Percentiles rank a stretch among this genome's conserved stretches.
Conservation (phyloP, 371 early-diverging fungal genomes). For the Apophysomyces elegans region DNA sequence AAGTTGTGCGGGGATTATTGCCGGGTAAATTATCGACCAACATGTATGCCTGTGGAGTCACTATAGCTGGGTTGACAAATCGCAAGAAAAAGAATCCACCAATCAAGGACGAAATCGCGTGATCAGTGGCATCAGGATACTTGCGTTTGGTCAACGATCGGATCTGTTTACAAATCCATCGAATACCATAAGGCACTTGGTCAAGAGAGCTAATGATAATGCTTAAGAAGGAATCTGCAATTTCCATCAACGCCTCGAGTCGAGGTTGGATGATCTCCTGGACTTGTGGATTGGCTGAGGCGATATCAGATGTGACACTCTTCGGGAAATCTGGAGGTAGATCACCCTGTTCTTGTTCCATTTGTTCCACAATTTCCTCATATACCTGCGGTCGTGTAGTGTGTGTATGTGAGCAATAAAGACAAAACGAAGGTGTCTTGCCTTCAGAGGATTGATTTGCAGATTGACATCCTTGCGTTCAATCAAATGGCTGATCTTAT, state of each 20-base stretch:
- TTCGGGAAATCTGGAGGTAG: slow-evolving; percentile 62
- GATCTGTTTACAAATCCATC: slow-evolving; percentile 97
- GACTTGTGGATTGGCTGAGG: slow-evolving; percentile 75
- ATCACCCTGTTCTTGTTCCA: slow-evolving; percentile 59
- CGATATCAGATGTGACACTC: slow-evolving; percentile 75
- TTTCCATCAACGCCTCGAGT: slow-evolving; percentile 75
- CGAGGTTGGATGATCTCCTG: slow-evolving; percentile 80
- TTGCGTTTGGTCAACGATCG: slow-evolving; percentile 83
- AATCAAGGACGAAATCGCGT: slow-evolving; percentile 86
- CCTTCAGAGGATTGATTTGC: slow-evolving; percentile 88
- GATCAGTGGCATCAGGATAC: slow-evolving; percentile 86
- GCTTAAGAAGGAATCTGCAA: slow-evolving; percentile 78
- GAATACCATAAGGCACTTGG: slow-evolving; percentile 91
- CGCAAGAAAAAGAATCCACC: slow-evolving; percentile 95
- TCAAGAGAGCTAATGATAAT: slow-evolving; percentile 83
- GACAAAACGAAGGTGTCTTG: slow-evolving; percentile 15
- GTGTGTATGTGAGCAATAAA: background rate
- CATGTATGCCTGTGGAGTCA: slow-evolving; percentile 93
- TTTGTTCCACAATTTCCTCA: slow-evolving; percentile 79
- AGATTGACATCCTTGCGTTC: slow-evolving; percentile 65
- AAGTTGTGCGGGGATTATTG: slow-evolving; percentile 77
- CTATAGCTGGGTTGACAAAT: slow-evolving; percentile 93
- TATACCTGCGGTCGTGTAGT: slow-evolving; percentile 58
- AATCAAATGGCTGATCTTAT: slow-evolving; percentile 69
- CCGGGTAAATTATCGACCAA: slow-evolving; percentile 80